Evolutionary conservation across 2,329 filamentous ascomycete genomes (phyloP), one percentile per base, ranked within the genome.

Genomic region (Pyricularia grisea): DNA sequence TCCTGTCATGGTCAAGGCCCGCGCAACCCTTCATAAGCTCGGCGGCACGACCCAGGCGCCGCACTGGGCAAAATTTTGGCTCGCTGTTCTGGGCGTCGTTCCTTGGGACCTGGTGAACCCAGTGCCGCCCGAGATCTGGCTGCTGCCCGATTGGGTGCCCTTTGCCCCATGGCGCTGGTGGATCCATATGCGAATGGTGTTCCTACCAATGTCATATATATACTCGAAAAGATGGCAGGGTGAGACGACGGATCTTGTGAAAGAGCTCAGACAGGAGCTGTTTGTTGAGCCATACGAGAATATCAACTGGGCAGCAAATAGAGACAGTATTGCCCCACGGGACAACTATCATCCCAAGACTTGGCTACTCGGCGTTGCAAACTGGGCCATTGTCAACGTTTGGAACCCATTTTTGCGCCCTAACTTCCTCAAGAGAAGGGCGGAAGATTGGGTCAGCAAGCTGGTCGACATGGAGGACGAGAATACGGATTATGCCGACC

Each of bases 171-270:
- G 93, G 93, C 84, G 93, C 73, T 97, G 94, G 94, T 97, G 94
- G 94, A 92, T 98, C 74, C 95, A 99, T 75, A 97, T 97, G 79
- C 92, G 95, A n/a, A 89, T 92, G 79, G 94, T 99, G n/a, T 97
- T 94, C 75, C 78, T 97, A 66, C 91, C 94, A 5, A 97, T 98
- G 93, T 89, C 91, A 0, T 97, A 91, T 76, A 79, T 98, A 61
- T 97, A 91, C 82, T 97, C 93, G 0, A 93, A 91, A 81, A 85
- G 85, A 72, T 97, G 92, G 88, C 85, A 84, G 31, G 91, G 90
- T 72, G 91, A 92, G 20, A 84, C 91, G 73, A 94, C 92, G 60
- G 87, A 90, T 4, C 77, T 97, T 2, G 92, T 91, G 67, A 86
- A 86, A 27, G 86, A 88, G 69, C 79, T 99, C 60, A 88, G 90